These are phyloP conservation scores for Orbilia blumenaviensis DNA, from an alignment of 2,329 filamentous ascomycete genomes.

Conservation along the genomic window DNA sequence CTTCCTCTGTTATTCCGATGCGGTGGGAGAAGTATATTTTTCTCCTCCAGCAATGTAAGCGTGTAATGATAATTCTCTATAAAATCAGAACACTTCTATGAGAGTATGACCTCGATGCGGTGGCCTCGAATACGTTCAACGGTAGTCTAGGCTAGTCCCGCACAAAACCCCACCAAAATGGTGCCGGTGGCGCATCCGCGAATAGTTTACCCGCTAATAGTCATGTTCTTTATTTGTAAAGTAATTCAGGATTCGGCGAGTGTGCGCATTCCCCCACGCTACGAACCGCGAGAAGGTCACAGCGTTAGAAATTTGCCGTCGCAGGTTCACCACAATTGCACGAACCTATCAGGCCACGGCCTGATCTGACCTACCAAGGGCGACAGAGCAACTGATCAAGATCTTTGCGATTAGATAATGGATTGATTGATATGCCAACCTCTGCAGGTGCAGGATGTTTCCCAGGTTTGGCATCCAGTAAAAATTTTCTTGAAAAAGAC, in stretches of 20 bases:
- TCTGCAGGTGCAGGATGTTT: neutral
- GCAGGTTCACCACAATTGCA: neutral
- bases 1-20: neutral
- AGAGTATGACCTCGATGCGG: neutral
- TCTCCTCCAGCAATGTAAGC: conserved; percentile 14
- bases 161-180: neutral
- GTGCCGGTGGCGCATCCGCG: neutral
- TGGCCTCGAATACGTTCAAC: neutral
- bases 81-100: neutral
- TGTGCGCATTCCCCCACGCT: conserved; percentile 8
- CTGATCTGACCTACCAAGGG: neutral
- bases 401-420: conserved; percentile 42
- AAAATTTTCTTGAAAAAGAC: conserved; percentile 20
- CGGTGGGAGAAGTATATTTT: neutral
- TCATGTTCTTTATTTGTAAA: neutral
- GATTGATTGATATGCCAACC: conserved; percentile 24
- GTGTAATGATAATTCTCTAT: conserved; percentile 25
- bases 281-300: neutral
- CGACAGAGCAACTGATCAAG: conserved; percentile 14
- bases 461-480: conserved; percentile 14
- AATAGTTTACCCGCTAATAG: neutral
- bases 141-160: neutral
- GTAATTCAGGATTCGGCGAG: conserved; percentile 2
- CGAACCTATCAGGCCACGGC: conserved; percentile 2
- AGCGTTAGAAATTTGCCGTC: conserved; percentile 6